phyloP scores from a whole-genome alignment of 257 asterid genomes.

The Sherardia arvensis region DNA sequence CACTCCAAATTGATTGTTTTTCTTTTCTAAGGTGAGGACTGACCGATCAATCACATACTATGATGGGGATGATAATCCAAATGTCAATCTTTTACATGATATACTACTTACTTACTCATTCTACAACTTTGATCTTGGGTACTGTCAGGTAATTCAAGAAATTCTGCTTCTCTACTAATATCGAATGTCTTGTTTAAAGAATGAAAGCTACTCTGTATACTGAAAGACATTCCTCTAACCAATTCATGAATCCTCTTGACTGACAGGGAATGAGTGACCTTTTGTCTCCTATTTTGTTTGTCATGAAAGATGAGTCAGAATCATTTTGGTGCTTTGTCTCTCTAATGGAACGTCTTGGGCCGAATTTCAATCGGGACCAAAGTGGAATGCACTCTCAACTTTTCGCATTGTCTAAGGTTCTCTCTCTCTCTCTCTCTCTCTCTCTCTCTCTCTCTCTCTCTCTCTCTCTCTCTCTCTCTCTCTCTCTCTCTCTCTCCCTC shows the following conservation, averaged over 20 bases:
- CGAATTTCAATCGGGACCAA: slow-evolving; percentile 96
- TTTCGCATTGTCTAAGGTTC: slow-evolving; percentile 89
- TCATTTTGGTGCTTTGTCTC: slow-evolving; percentile 94
- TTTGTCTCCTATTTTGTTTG: slow-evolving; percentile 81
- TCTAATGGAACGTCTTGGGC: slow-evolving; percentile 96
- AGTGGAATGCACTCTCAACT: slow-evolving; percentile 98
- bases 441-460: slow-evolving; percentile 5
- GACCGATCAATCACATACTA: slow-evolving; percentile 77
- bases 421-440: slow-evolving; percentile 10
- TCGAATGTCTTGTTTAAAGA: background rate
- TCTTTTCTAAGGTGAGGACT: slow-evolving; percentile 77
- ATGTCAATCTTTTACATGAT: slow-evolving; percentile 76
- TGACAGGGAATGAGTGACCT: slow-evolving; percentile 99
- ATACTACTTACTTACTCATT: slow-evolving; percentile 92
- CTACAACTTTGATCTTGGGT: slow-evolving; percentile 98
- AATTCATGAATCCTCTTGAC: slow-evolving; percentile 6
- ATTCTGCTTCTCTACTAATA: background rate
- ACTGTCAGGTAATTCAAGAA: slow-evolving; percentile 69
- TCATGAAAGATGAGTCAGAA: slow-evolving; percentile 82
- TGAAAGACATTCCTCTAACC: background rate
- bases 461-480: slow-evolving; percentile 10
- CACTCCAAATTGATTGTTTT: background rate
- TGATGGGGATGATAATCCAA: slow-evolving; percentile 95
- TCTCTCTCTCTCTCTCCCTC: slow-evolving; percentile 8
- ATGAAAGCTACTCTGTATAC: background rate